A percentile compares a stretch with the other conserved stretches of the same genome.
phyloP scores from a whole-genome alignment of 345 rosid genomes.

The Salix caprea region DNA sequence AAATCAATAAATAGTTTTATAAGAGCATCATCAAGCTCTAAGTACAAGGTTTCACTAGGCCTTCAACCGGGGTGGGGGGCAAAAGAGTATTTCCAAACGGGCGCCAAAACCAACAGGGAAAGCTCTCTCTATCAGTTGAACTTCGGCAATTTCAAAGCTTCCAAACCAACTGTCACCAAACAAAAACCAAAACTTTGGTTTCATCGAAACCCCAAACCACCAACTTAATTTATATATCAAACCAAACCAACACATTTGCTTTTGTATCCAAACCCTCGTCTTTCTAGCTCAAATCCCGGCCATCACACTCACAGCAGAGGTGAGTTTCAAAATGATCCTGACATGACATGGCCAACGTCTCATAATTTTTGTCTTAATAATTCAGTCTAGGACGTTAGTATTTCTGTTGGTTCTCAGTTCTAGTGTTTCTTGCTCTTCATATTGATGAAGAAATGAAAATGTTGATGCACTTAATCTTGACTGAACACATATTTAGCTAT shows the following conservation, averaged over 20 bases:
- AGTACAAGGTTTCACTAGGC: too few relatives aligned
- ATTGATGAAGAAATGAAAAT: background rate
- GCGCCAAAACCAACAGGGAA: background rate
- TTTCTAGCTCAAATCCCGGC: background rate
- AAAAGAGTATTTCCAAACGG: background rate
- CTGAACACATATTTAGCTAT: background rate
- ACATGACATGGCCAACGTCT: too few relatives aligned
- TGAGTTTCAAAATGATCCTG: too few relatives aligned
- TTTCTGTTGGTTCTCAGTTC: too few relatives aligned
- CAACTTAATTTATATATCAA: too few relatives aligned
- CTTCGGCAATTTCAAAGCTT: constrained; percentile 26
- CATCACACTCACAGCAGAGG: too few relatives aligned
- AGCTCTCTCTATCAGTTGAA: background rate
- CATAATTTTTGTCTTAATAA: too few relatives aligned
- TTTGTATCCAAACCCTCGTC: background rate
- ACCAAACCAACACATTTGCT: too few relatives aligned
- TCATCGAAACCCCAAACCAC: constrained; percentile 28
- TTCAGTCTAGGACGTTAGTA: too few relatives aligned
- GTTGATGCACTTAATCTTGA: background rate
- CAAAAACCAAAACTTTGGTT: constrained; percentile 23
- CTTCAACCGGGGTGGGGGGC: background rate
- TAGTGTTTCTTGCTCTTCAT: background rate
- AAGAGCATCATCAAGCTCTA: background rate
- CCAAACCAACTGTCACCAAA: constrained; percentile 2
- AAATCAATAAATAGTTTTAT: background rate